A percentile compares a stretch with the other conserved stretches of the same genome.
phyloP scores from a whole-genome alignment of 768 basidiomycete genomes.

The Tricholoma saponaceum region DNA sequence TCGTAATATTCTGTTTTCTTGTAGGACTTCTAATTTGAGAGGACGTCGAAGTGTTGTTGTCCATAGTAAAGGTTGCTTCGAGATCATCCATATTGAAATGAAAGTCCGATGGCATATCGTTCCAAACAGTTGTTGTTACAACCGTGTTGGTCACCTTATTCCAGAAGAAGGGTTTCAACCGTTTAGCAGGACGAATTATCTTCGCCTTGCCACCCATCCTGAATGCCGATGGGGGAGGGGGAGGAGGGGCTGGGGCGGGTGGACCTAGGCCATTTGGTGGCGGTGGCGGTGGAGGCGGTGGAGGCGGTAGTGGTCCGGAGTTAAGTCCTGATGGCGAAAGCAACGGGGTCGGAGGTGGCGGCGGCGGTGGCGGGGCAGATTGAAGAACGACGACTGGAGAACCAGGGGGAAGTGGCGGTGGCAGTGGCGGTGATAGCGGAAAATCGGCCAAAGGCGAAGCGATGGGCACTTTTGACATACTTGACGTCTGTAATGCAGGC shows the following conservation, averaged over 20 bases:
- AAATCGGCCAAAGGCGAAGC: constrained; percentile 4
- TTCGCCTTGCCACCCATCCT: constrained; percentile 28
- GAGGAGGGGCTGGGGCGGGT: constrained; percentile 25
- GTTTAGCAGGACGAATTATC: constrained; percentile 44
- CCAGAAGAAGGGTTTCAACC: constrained; percentile 89
- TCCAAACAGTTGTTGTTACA: constrained; percentile 64
- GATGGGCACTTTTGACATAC: not conserved
- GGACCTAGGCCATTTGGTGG: constrained; percentile 14
- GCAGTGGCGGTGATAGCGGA: constrained; percentile 20
- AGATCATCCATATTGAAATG: constrained; percentile 66
- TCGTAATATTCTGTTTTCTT: constrained; percentile 61
- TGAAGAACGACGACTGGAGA: constrained; percentile 29
- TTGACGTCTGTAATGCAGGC: not conserved
- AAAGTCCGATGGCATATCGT: constrained; percentile 39
- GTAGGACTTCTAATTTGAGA: constrained; percentile 38
- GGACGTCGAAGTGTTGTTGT: constrained; percentile 36
- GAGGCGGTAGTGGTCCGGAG: constrained; percentile 25
- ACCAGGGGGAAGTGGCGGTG: constrained; percentile 17
- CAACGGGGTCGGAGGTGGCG: constrained; percentile 20
- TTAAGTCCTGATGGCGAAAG: constrained; percentile 13
- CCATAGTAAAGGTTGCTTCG: constrained; percentile 67
- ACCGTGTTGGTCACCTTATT: constrained; percentile 58
- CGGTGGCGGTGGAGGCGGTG: constrained; percentile 33
- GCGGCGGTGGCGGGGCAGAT: constrained; percentile 17
- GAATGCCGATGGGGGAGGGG: constrained; percentile 38